These are phyloP conservation scores for Vigna mungo DNA, from an alignment of 306 rosid genomes.

Conservation along the genomic window DNA sequence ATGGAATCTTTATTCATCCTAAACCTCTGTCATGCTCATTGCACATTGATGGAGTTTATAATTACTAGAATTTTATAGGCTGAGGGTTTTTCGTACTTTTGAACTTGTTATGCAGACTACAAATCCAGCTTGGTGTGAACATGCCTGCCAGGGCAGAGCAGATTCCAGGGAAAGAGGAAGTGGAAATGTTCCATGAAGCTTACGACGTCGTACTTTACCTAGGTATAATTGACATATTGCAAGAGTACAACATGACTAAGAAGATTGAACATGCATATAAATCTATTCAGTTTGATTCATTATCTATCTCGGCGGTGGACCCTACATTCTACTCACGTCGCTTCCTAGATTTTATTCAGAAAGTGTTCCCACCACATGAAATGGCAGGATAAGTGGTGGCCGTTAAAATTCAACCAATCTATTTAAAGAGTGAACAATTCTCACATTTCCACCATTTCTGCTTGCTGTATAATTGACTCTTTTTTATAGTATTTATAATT, in stretches of 20 bases:
- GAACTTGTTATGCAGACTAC: slow-evolving; percentile 65
- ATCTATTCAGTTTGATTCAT: slow-evolving; percentile 86
- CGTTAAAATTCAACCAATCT: slow-evolving; percentile 13
- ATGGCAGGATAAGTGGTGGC: slow-evolving; percentile 45
- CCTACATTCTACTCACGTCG: slow-evolving; percentile 94
- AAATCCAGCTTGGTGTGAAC: slow-evolving; percentile 98
- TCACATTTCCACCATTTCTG: slow-evolving; percentile 35
- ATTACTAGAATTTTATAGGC: slow-evolving; percentile 23
- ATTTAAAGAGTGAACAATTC: slow-evolving; percentile 17
- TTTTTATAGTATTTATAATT: background rate
- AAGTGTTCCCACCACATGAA: slow-evolving; percentile 78
- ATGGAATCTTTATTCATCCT: slow-evolving; percentile 12
- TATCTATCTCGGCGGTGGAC: slow-evolving; percentile 92
- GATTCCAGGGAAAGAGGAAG: slow-evolving; percentile 70
- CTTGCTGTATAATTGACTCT: slow-evolving; percentile 17
- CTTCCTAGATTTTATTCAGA: slow-evolving; percentile 83
- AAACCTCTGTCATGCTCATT: background rate
- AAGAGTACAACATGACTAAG: slow-evolving; percentile 91
- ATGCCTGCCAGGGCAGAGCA: slow-evolving; percentile 99
- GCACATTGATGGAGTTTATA: background rate
- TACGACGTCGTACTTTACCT: slow-evolving; percentile 95
- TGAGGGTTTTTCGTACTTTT: slow-evolving; percentile 5
- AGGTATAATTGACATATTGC: slow-evolving; percentile 95
- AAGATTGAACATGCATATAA: slow-evolving; percentile 92
- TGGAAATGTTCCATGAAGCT: slow-evolving; percentile 69